These are phyloP conservation scores for Alternaria brassicae DNA, from an alignment of 2,329 filamentous ascomycete genomes.

Conservation along the genomic window DNA sequence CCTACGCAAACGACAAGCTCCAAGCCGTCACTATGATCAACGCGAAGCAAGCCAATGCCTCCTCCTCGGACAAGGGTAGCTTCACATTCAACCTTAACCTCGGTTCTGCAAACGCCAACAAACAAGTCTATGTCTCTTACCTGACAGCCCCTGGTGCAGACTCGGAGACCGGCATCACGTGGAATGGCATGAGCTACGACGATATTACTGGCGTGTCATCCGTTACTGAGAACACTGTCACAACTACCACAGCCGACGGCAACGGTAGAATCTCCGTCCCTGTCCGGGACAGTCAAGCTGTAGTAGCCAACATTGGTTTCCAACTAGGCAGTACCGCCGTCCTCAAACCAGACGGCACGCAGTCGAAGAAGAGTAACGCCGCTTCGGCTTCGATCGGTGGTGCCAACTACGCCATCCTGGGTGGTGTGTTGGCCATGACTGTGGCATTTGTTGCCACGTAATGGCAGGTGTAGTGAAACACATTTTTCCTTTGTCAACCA, in stretches of 20 bases:
- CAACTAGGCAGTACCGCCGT: slow-evolving; percentile 46
- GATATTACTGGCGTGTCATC: slow-evolving; percentile 53
- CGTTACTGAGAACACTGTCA: slow-evolving; percentile 42
- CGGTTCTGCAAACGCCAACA: slow-evolving; percentile 49
- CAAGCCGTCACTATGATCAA: slow-evolving; percentile 58
- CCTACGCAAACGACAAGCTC: slow-evolving; percentile 55
- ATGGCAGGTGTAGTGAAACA: not conserved
- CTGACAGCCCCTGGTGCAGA: slow-evolving; percentile 58
- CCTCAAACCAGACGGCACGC: slow-evolving; percentile 34
- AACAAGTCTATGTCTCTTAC: slow-evolving; percentile 57
- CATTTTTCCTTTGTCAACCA: not conserved
- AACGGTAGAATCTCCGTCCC: slow-evolving; percentile 35
- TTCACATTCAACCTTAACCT: slow-evolving; percentile 55
- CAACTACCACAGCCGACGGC: slow-evolving; percentile 34
- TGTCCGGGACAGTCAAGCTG: slow-evolving; percentile 56
- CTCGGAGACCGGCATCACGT: slow-evolving; percentile 52
- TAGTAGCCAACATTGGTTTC: slow-evolving; percentile 56
- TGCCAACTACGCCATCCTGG: slow-evolving; percentile 18
- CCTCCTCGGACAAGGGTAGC: slow-evolving; percentile 46
- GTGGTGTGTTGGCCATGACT: slow-evolving; percentile 22
- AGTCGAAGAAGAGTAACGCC: slow-evolving; percentile 39
- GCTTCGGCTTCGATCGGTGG: slow-evolving; percentile 20
- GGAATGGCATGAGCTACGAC: slow-evolving; percentile 57
- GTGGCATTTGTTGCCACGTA: slow-evolving; percentile 6
- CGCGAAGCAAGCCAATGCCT: slow-evolving; percentile 53